These are phyloP conservation scores for Nemania abortiva DNA, from an alignment of 2,329 filamentous ascomycete genomes.

Conservation along the genomic window DNA sequence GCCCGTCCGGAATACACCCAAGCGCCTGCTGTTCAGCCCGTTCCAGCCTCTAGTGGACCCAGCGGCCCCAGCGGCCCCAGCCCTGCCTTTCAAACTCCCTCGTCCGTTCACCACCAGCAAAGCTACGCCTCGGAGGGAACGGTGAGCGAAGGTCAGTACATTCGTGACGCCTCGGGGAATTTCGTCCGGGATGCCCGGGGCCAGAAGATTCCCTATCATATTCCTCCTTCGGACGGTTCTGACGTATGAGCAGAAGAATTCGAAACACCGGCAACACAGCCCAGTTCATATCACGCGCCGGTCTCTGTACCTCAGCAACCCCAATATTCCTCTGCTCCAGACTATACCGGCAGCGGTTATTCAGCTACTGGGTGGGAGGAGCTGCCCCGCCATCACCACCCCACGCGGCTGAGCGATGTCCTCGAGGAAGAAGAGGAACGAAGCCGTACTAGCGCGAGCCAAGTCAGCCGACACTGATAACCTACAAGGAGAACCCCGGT, in stretches of 20 bases:
- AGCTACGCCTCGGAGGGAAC: slow-evolving; percentile 71
- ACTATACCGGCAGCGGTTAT: slow-evolving; percentile 77
- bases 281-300: slow-evolving; percentile 50
- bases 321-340: slow-evolving; percentile 59
- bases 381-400: slow-evolving; percentile 84
- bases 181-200: slow-evolving; percentile 72
- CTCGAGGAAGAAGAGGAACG: slow-evolving; percentile 87
- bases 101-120: slow-evolving; percentile 58
- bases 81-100: slow-evolving; percentile 58
- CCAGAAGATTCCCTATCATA: slow-evolving; percentile 66
- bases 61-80: slow-evolving; percentile 51
- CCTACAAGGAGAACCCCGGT: neutral
- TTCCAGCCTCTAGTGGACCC: slow-evolving; percentile 54
- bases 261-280: slow-evolving; percentile 63
- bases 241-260: slow-evolving; percentile 69
- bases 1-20: slow-evolving; percentile 56
- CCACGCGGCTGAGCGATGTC: slow-evolving; percentile 88
- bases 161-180: slow-evolving; percentile 70
- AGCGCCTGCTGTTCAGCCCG: slow-evolving; percentile 59
- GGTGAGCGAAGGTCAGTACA: slow-evolving; percentile 79
- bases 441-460: slow-evolving; percentile 78
- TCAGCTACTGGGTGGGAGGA: slow-evolving; percentile 78
- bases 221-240: slow-evolving; percentile 62
- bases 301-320: slow-evolving; percentile 46
- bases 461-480: slow-evolving; percentile 61